Evolutionary conservation across 495 filamentous ascomycete species (phyloP).

Genomic region (Tuber aestivum): DNA sequence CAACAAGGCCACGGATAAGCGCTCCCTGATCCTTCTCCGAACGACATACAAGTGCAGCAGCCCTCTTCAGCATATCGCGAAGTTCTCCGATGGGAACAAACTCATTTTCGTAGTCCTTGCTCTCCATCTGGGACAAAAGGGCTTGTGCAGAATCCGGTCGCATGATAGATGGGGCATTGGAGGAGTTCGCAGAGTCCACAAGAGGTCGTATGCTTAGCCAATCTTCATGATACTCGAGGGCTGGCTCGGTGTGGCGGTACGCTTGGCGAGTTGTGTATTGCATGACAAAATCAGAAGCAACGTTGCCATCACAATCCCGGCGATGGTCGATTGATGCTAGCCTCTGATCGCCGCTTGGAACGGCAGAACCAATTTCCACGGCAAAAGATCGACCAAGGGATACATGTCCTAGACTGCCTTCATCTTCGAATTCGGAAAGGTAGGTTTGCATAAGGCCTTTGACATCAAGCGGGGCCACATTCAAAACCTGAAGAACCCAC

Average conservation of each 20-base stretch:
- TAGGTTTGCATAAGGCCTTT: conserved; percentile 94
- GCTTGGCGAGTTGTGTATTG: conserved; percentile 96
- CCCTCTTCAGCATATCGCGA: conserved; percentile 70
- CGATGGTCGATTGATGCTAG: conserved; percentile 69
- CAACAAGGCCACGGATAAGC: conserved; percentile 77
- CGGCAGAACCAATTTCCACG: conserved; percentile 78
- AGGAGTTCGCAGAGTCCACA: conserved; percentile 45
- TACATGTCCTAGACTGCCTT: conserved; percentile 78
- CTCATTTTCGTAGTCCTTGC: conserved; percentile 58
- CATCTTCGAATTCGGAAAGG: conserved; percentile 85
- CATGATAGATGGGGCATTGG: conserved; percentile 43
- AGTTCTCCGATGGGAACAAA: conserved; percentile 66
- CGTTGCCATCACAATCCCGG: conserved; percentile 67
- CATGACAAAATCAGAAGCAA: conserved; percentile 89
- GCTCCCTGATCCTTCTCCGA: conserved; percentile 64
- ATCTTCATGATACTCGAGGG: conserved; percentile 58
- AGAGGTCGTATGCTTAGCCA: conserved; percentile 55
- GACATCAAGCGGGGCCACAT: conserved; percentile 85
- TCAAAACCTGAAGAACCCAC: conserved; percentile 75
- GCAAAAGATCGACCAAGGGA: conserved; percentile 94
- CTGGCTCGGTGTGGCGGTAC: conserved; percentile 71
- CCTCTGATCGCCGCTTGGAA: conserved; percentile 82
- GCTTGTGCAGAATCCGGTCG: conserved; percentile 44
- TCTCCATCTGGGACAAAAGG: conserved; percentile 61
- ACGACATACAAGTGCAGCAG: conserved; percentile 77